These are phyloP conservation scores for Volvox reticuliferus DNA, from an alignment of 139 green algal species.

Conservation along the genomic window DNA sequence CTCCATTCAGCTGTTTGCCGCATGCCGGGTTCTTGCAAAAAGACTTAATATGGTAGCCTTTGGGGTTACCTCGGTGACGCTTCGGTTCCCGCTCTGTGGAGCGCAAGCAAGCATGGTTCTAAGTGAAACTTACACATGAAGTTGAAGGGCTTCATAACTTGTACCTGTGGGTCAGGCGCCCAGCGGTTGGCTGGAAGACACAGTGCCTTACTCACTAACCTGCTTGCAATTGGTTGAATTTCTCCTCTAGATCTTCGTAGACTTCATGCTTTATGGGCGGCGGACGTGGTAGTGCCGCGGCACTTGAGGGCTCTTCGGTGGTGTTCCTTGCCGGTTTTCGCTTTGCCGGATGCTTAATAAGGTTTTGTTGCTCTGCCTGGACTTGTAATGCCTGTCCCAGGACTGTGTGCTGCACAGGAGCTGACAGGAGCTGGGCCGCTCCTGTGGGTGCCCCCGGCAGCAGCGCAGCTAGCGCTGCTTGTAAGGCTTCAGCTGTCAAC, in stretches of 20 bases:
- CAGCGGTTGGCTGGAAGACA: not conserved
- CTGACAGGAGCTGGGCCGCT: not conserved
- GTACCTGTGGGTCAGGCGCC: not conserved
- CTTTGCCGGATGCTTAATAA: not conserved
- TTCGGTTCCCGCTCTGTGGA: conserved; percentile 22
- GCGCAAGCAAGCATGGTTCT: not conserved
- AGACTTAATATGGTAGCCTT: conserved; percentile 27
- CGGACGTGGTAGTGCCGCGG: not conserved
- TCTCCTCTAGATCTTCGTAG: conserved; percentile 34
- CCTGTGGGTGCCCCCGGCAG: not conserved
- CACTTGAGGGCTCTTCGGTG: not conserved
- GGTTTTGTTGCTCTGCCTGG: not conserved
- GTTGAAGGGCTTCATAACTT: not conserved
- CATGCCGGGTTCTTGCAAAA: conserved; percentile 41
- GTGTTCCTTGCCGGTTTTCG: not conserved
- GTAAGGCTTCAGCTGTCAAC: not conserved
- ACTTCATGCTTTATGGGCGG: conserved; percentile 33
- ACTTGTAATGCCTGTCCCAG: not conserved
- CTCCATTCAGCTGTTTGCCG: conserved; percentile 30
- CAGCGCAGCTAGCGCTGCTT: conserved; percentile 14
- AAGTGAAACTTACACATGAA: too few relatives aligned
- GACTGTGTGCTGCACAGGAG: not conserved
- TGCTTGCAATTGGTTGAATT: conserved; percentile 18
- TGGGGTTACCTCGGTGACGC: conserved; percentile 26
- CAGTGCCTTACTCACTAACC: not conserved